A percentile compares a stretch with the other conserved stretches of the same genome.
Conservation (phyloP, 2,329 filamentous ascomycete species). For the Stenocarpella maydis region DNA sequence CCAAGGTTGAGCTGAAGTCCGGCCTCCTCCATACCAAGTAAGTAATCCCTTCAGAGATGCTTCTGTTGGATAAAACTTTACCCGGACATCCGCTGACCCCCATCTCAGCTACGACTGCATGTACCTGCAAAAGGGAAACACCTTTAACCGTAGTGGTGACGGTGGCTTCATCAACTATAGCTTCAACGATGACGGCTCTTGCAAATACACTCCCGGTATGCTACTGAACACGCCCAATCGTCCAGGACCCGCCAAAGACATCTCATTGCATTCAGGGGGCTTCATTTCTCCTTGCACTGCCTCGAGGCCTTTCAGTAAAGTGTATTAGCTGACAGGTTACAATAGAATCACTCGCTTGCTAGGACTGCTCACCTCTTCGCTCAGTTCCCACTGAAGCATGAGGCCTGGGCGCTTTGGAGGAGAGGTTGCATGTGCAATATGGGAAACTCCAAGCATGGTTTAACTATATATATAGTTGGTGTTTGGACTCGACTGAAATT, state of each 20-base stretch:
- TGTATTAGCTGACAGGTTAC: not conserved
- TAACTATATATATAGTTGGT: too few relatives aligned
- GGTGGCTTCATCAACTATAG: constrained; percentile 8
- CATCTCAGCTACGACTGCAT: constrained; percentile 8
- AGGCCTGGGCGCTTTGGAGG: too few relatives aligned
- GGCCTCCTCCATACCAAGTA: not conserved
- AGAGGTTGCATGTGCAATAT: too few relatives aligned
- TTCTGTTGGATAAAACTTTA: not conserved
- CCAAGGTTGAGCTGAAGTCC: constrained; percentile 2
- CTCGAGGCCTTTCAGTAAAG: too few relatives aligned
- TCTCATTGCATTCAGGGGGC: not conserved
- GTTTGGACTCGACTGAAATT: too few relatives aligned
- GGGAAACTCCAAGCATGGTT: too few relatives aligned
- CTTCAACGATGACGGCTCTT: not conserved
- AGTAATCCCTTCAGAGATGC: not conserved
- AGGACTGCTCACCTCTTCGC: too few relatives aligned
- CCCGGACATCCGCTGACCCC: not conserved
- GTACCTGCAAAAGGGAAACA: constrained; percentile 14
- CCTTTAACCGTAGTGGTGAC: not conserved
- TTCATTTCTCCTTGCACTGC: not conserved
- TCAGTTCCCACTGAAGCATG: too few relatives aligned
- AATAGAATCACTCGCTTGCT: not conserved
- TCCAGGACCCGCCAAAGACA: not conserved
- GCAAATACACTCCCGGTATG: not conserved
- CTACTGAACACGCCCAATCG: not conserved